Conservation (phyloP, 495 filamentous ascomycete species). For the Aspergillus leporis region DNA sequence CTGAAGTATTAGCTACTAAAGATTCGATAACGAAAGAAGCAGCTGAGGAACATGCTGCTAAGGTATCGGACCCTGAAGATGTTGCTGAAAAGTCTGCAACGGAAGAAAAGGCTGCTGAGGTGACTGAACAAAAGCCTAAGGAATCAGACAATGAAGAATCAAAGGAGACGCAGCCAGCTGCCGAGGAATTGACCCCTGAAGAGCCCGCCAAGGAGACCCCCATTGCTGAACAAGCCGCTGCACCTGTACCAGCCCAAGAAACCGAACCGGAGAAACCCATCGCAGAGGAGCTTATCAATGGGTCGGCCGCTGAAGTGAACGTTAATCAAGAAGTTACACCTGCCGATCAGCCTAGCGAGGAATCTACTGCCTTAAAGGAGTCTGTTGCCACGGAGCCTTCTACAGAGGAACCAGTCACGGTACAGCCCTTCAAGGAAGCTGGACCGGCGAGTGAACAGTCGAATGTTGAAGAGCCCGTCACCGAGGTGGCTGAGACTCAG, state of each 20-base stretch:
- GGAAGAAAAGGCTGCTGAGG: slow-evolving; percentile 3
- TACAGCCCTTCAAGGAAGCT: neutral
- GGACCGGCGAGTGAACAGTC: slow-evolving; percentile 11
- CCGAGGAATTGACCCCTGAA: slow-evolving; percentile 9
- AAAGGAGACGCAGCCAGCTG: slow-evolving; percentile 7
- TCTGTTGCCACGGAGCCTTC: slow-evolving; percentile 16
- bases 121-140: slow-evolving; percentile 9
- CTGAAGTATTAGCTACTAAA: slow-evolving; percentile 3
- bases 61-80: neutral
- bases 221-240: slow-evolving; percentile 14
- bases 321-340: neutral
- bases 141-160: slow-evolving; percentile 3
- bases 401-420: slow-evolving; percentile 10
- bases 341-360: neutral
- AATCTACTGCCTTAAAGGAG: slow-evolving; percentile 1
- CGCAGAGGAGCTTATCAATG: slow-evolving; percentile 14
- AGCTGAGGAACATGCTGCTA: slow-evolving; percentile 2
- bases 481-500: slow-evolving; percentile 12
- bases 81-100: neutral
- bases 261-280: slow-evolving; percentile 6
- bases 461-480: slow-evolving; percentile 9
- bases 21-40: slow-evolving; percentile 3
- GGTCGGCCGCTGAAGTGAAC: slow-evolving; percentile 15
- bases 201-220: slow-evolving; percentile 13
- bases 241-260: slow-evolving; percentile 9